A percentile compares a stretch with the other conserved stretches of the same genome.
phyloP scores from a whole-genome alignment of 805 yeast genomes.

The Ogataea wickerhamii region DNA sequence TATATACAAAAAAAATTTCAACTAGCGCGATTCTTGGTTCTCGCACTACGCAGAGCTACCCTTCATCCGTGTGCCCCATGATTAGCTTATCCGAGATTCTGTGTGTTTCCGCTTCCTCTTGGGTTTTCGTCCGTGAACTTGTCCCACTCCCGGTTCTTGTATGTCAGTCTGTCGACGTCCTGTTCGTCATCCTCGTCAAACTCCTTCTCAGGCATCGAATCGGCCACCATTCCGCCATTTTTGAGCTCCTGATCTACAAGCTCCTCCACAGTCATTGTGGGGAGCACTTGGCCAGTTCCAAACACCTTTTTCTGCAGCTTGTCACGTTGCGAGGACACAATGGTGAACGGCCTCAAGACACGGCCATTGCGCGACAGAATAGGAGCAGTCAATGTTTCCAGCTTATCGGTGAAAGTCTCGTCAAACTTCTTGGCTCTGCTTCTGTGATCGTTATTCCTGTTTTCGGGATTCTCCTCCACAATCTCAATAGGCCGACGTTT shows the following conservation, averaged over 20 bases:
- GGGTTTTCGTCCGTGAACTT: slow-evolving; percentile 84
- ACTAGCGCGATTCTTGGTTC: neutral
- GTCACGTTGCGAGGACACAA: slow-evolving; percentile 51
- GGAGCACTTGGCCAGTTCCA: slow-evolving; percentile 90
- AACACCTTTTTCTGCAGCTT: slow-evolving; percentile 62
- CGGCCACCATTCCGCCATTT: slow-evolving; percentile 73
- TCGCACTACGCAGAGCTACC: slow-evolving; percentile 1
- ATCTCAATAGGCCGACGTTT: slow-evolving; percentile 22
- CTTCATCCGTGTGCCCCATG: neutral
- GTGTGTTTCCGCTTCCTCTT: slow-evolving; percentile 86
- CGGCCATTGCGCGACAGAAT: slow-evolving; percentile 70
- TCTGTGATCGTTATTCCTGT: slow-evolving; percentile 10
- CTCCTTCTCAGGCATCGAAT: slow-evolving; percentile 39
- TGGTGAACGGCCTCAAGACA: slow-evolving; percentile 78
- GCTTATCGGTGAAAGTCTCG: slow-evolving; percentile 57
- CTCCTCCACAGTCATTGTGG: slow-evolving; percentile 94
- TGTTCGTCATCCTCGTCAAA: slow-evolving; percentile 62
- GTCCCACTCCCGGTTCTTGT: slow-evolving; percentile 86
- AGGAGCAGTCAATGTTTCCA: slow-evolving; percentile 51
- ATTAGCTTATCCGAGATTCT: slow-evolving; percentile 54
- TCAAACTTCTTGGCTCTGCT: slow-evolving; percentile 23
- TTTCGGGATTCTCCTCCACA: slow-evolving; percentile 5
- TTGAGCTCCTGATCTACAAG: slow-evolving; percentile 80
- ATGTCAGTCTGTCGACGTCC: slow-evolving; percentile 60
- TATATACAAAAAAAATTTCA: neutral